These are phyloP conservation scores for Toxicodendron radicans DNA, from an alignment of 345 rosid genomes.

Conservation along the genomic window DNA sequence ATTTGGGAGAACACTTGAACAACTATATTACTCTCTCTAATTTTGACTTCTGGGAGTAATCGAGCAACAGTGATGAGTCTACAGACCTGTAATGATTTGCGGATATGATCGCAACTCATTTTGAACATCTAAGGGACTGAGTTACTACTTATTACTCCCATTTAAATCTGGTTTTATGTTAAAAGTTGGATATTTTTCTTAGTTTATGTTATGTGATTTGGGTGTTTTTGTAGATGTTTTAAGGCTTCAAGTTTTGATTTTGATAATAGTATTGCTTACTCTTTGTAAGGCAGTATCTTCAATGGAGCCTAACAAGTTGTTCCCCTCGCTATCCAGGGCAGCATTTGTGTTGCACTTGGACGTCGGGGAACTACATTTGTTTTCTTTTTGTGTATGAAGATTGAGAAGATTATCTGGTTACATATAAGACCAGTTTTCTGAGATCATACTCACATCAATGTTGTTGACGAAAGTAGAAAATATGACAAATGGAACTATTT, in stretches of 20 bases:
- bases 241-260: neutral
- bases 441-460: no score
- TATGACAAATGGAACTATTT: no score
- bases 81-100: conserved; percentile 97
- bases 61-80: conserved; percentile 64
- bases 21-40: conserved; percentile 41
- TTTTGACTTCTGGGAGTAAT: neutral
- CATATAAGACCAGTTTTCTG: no score
- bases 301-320: conserved; percentile 34
- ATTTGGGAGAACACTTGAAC: conserved; percentile 36
- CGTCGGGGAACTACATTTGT: conserved; percentile 53
- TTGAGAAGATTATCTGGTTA: no score
- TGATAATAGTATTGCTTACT: neutral
- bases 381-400: no score
- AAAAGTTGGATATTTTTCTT: neutral
- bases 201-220: neutral
- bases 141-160: conserved; percentile 11
- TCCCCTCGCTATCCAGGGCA: conserved; percentile 68
- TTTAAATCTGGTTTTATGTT: neutral
- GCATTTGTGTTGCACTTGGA: conserved; percentile 36
- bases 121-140: conserved; percentile 98
- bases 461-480: no score
- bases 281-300: neutral
- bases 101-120: conserved; percentile 71
- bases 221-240: neutral